A percentile compares a stretch with the other conserved stretches of the same genome.
These are phyloP conservation scores for Alliaria petiolata DNA, from an alignment of 345 rosid species.

Conservation along the genomic window DNA sequence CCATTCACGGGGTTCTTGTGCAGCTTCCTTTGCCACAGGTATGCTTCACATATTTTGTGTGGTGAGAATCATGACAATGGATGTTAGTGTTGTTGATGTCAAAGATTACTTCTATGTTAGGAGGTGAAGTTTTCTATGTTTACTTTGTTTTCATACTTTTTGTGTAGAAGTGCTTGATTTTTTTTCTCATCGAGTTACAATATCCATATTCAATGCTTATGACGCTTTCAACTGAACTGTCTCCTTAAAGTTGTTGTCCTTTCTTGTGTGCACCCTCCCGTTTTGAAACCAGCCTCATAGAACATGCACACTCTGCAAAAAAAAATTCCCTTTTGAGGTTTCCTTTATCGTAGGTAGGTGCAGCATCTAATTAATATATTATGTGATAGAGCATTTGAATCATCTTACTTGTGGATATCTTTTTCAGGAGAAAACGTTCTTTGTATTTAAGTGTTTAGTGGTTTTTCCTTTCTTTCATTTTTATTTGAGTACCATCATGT, in stretches of 20 bases:
- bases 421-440: background rate
- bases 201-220: background rate
- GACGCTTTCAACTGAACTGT: no score
- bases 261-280: background rate
- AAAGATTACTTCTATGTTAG: slow-evolving; percentile 1
- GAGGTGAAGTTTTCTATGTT: background rate
- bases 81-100: background rate
- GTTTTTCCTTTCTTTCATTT: background rate
- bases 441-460: background rate
- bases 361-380: slow-evolving; percentile 1
- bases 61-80: no score
- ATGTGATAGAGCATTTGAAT: background rate
- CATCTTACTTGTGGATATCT: background rate
- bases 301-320: no score
- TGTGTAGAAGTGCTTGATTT: background rate
- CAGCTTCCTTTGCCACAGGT: slow-evolving; percentile 96
- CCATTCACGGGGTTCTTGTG: slow-evolving; percentile 86
- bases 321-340: background rate
- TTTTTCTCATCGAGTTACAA: background rate
- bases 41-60: slow-evolving; percentile 33
- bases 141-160: background rate
- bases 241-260: no score
- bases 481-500: background rate
- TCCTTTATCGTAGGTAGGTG: background rate
- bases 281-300: background rate